Conservation (phyloP, 1,284 basidiomycete genomes). For the Tylopilus orsonianus region DNA sequence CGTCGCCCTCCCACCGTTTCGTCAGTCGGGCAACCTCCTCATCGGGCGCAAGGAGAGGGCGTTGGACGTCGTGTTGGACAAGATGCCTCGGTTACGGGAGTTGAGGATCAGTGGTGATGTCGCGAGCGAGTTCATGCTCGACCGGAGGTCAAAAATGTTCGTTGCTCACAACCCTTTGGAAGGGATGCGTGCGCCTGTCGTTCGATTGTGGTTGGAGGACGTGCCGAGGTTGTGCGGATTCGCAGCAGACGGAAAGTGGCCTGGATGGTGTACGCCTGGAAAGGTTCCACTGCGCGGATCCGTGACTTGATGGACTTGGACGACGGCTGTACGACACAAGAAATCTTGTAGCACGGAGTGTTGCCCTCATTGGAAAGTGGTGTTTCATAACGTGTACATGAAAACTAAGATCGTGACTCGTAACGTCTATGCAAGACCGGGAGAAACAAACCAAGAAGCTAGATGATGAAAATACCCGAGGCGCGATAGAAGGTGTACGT, state of each 20-base stretch:
- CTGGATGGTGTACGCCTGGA: conserved; percentile 22
- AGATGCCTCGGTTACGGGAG: conserved; percentile 19
- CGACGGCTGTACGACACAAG: background rate
- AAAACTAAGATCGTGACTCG: background rate
- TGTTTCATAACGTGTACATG: conserved; percentile 6
- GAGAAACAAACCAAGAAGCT: conserved; percentile 1
- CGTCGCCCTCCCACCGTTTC: conserved; percentile 17
- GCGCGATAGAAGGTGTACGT: background rate
- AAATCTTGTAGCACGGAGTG: background rate
- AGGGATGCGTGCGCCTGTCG: conserved; percentile 9
- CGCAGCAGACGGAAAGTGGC: conserved; percentile 21
- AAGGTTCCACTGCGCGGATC: too few species aligned
- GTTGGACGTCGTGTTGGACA: conserved; percentile 19
- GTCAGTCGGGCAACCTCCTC: conserved; percentile 18
- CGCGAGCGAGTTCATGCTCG: conserved; percentile 28
- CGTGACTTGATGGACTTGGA: too few species aligned
- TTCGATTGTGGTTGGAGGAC: conserved; percentile 21
- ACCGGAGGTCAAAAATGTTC: conserved; percentile 22
- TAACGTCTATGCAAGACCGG: background rate
- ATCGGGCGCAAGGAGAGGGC: conserved; percentile 23
- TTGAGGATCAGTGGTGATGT: conserved; percentile 26
- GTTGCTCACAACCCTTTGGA: background rate
- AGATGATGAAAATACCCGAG: background rate
- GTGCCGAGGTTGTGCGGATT: conserved; percentile 26
- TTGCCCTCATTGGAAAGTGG: background rate